Conservation (phyloP, 2,329 filamentous ascomycete genomes). For the Fusarium albidum region DNA sequence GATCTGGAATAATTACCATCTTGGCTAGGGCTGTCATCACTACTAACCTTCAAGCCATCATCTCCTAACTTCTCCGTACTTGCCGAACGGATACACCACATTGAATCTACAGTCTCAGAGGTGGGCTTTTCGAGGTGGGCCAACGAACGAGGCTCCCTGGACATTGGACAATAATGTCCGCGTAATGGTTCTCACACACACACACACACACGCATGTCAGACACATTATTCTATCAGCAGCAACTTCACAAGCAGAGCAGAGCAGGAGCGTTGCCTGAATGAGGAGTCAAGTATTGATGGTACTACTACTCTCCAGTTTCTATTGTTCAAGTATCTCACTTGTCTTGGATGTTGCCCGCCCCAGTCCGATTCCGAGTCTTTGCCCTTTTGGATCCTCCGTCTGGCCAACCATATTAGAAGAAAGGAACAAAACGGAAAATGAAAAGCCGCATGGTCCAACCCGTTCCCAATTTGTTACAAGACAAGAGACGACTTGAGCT, state of each 20-base stretch:
- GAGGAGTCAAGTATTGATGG: constrained; percentile 3
- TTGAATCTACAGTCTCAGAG: too few relatives aligned
- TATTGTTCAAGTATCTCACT: constrained; percentile 13
- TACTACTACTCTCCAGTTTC: constrained; percentile 14
- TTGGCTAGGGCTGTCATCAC: constrained; percentile 32
- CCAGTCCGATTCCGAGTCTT: constrained; percentile 20
- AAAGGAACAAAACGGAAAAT: constrained; percentile 6
- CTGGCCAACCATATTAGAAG: constrained; percentile 16
- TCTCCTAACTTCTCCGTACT: constrained; percentile 19
- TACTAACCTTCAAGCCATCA: constrained; percentile 32
- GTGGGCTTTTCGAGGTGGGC: constrained; percentile 19
- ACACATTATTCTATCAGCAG: not conserved
- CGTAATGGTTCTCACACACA: constrained; percentile 9
- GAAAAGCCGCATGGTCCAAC: constrained; percentile 17
- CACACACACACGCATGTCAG: not conserved
- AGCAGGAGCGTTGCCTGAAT: constrained; percentile 11
- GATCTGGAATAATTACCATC: constrained; percentile 24
- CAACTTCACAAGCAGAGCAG: constrained; percentile 4
- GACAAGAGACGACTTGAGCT: constrained; percentile 25
- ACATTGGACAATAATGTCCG: constrained; percentile 21
- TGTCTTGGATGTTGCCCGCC: constrained; percentile 21
- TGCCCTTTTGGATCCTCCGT: constrained; percentile 17
- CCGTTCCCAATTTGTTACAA: constrained; percentile 37
- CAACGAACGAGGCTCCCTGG: not conserved
- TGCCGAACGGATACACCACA: too few relatives aligned